A percentile compares a stretch with the other conserved stretches of the same genome.
These are phyloP conservation scores for Fusarium tricinctum DNA, from an alignment of 2,329 filamentous ascomycete species.

Conservation along the genomic window DNA sequence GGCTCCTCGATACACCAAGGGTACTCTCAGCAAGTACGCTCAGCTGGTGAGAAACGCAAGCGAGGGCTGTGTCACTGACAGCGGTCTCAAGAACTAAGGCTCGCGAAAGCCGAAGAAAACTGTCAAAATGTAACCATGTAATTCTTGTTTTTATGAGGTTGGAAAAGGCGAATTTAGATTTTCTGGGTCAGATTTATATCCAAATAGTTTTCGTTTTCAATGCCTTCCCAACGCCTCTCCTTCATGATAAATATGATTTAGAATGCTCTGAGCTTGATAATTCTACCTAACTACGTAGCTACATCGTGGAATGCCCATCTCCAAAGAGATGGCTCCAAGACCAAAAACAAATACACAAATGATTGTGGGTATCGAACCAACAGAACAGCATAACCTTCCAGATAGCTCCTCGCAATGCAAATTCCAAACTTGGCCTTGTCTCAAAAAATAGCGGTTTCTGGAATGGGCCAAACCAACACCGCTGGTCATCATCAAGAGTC, in stretches of 20 bases:
- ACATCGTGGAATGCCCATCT: conserved; percentile 6
- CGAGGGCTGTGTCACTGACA: conserved; percentile 71
- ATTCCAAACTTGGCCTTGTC: conserved; percentile 19
- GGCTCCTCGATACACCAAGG: conserved; percentile 69
- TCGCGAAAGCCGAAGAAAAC: conserved; percentile 12
- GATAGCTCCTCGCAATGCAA: conserved; percentile 48
- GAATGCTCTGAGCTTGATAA: conserved; percentile 11
- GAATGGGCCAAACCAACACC: conserved; percentile 3
- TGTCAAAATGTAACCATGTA: conserved; percentile 40
- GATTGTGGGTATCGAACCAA: conserved; percentile 30
- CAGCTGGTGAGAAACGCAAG: conserved; percentile 70
- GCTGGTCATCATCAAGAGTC: neutral
- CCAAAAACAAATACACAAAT: conserved; percentile 16
- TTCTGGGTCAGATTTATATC: conserved; percentile 38
- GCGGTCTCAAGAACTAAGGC: conserved; percentile 46
- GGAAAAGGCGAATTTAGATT: conserved; percentile 51
- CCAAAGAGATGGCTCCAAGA: conserved; percentile 13
- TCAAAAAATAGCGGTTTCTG: conserved; percentile 9
- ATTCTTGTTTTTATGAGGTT: conserved; percentile 44
- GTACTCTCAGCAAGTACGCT: conserved; percentile 80
- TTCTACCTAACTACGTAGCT: conserved; percentile 30
- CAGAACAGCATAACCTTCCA: conserved; percentile 28
- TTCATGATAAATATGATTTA: neutral
- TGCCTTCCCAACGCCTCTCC: neutral
- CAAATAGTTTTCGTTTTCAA: conserved; percentile 26